Evolutionary conservation across 2,329 filamentous ascomycete species (phyloP).

Genomic region (Aphanocladium album): DNA sequence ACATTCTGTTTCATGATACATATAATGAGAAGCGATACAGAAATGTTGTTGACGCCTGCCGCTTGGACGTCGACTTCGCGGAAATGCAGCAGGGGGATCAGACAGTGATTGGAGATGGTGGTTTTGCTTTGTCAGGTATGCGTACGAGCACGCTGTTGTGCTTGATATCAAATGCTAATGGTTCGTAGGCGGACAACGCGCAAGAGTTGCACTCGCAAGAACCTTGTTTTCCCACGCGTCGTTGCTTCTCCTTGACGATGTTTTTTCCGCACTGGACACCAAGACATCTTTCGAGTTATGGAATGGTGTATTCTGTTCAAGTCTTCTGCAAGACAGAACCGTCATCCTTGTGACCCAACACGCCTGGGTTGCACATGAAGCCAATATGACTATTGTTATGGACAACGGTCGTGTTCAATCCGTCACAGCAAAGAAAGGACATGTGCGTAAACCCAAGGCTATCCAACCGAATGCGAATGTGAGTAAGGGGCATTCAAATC

Average conservation of each 20-base stretch:
- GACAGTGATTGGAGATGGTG: constrained; percentile 50
- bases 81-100: constrained; percentile 46
- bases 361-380: constrained; percentile 46
- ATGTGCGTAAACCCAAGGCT: constrained; percentile 39
- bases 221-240: constrained; percentile 52
- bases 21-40: constrained; percentile 50
- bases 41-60: constrained; percentile 50
- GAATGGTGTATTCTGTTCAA: constrained; percentile 52
- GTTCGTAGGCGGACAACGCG: constrained; percentile 43
- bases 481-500: constrained; percentile 22
- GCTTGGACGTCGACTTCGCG: constrained; percentile 44
- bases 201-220: constrained; percentile 50
- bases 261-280: constrained; percentile 56
- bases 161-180: not conserved
- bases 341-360: constrained; percentile 53
- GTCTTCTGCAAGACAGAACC: constrained; percentile 49
- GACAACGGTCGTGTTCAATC: constrained; percentile 39
- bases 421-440: constrained; percentile 33
- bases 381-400: constrained; percentile 40
- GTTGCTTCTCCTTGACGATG: constrained; percentile 52
- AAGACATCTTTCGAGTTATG: constrained; percentile 52
- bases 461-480: not conserved
- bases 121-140: constrained; percentile 45
- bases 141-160: not conserved
- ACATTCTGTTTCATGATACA: constrained; percentile 48